Evolutionary conservation across 768 basidiomycete genomes (phyloP), one percentile per base, ranked within the genome.

Genomic region (Clitopilus passeckerianus): DNA sequence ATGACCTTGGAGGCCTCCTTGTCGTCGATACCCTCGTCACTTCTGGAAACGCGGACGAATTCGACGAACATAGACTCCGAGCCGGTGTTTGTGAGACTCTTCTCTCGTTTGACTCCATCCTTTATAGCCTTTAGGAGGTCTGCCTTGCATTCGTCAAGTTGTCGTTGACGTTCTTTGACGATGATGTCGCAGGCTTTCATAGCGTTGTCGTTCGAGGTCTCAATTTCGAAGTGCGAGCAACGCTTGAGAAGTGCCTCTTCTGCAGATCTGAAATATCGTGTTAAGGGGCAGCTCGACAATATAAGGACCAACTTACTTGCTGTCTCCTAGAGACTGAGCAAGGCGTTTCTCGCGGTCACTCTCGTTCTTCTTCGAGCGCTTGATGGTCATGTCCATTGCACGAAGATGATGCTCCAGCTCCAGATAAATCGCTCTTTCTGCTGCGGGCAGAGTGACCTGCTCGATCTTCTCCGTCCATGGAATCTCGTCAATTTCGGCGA

Each of bases 401-500:
- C 89, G 87, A 33, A 98, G 76, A 67, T 96, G 91, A 64, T 98
- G 95, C 64, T 96, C 94, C 8, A 98, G 82, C 68, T 98, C 95
- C 33, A 95, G 80, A 71, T 98, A 97, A 62, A 98, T 94, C 0
- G 94, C 92, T 7, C 91, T 90, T 71, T 97, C 95, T 0, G 95
- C 93, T 6, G 95, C 93, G 12, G 95, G 95, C 8, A 96, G 85
- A 44, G 82, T 73, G 23, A 96, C 84, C 24, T 77, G 75, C 64
- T 86, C 79, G 27, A 86, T 73, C 58, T 89, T 77, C 60, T 80
- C 81, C 0, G 80, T 80, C 74, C 86, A 92, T 1, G 90, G 90
- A 59, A 98, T 98, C 73, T 98, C 95, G 61, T 95, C 94, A 58
- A 97, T 98, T 74, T 98, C 95, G 8, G 95, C 94, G 55, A 95